A percentile compares a stretch with the other conserved stretches of the same genome.
Conservation (phyloP, 108 stramenopile species). For the Ochromonas danica region DNA sequence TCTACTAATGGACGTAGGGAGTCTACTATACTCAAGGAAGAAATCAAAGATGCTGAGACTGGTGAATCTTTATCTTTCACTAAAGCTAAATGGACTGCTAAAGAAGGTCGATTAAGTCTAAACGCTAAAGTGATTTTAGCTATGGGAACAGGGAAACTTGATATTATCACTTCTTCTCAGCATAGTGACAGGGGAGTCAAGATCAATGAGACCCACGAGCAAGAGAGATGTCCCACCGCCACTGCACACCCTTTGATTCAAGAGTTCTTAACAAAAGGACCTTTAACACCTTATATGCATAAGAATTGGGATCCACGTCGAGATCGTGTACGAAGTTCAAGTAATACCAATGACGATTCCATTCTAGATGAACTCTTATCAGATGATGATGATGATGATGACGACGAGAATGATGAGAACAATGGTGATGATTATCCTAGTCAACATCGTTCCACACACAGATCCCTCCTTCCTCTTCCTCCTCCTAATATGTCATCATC, state of each 20-base stretch:
- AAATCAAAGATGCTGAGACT: neutral
- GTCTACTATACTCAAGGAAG: neutral
- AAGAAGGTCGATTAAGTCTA: neutral
- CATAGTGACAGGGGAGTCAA: too few relatives aligned
- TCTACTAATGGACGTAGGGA: neutral
- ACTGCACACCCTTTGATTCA: neutral
- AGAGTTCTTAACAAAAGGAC: neutral
- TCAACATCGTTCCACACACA: too few relatives aligned
- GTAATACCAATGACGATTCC: too few relatives aligned
- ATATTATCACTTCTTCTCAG: neutral
- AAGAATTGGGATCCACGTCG: too few relatives aligned
- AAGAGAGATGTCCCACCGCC: too few relatives aligned
- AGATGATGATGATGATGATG: slow-evolving; percentile 1
- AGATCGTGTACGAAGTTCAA: too few relatives aligned
- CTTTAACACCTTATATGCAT: neutral
- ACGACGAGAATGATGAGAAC: neutral
- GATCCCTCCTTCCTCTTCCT: too few relatives aligned
- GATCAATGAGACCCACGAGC: too few relatives aligned
- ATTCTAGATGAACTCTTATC: neutral
- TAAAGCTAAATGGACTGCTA: neutral
- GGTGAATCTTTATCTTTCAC: neutral
- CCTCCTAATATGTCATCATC: too few relatives aligned
- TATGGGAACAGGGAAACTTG: slow-evolving; percentile 18
- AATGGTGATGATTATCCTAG: too few relatives aligned
- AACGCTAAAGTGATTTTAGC: neutral